Base-by-base conservation (phyloP, 352 stramenopile genomes). In the Phytophthora fragariae region DNA sequence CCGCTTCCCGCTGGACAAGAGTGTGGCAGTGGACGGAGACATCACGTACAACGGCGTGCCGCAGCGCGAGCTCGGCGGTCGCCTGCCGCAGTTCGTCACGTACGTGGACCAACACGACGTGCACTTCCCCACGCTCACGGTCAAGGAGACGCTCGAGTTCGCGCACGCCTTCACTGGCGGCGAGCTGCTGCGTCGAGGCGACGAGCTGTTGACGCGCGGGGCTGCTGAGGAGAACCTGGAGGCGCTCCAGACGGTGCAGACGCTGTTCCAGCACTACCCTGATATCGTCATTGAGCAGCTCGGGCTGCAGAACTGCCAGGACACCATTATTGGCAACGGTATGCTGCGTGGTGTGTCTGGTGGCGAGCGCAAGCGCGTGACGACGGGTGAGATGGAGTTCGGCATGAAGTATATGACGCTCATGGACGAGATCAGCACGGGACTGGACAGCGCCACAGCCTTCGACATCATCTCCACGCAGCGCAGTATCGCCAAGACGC, bases 391-490 rank as follows among this genome's bases (percentile, higher is more conserved):
- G 39, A 98, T 99, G 85, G 75, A 96, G 56, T 86, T 94, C 57
- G 78, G 81, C 39, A 72, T 80, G 39, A 83, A 86, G 68, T 85
- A 82, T 58, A 80, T 97, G 21, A 71, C 86, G 17, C 89, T 95
- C 55, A 83, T 97, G 64, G 94, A 98, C 77, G 78, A 90, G 71
- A 90, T 92, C 76, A 88, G 75, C 55, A 92, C 84, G 19, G 85
- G 85, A 0, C 66, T 92, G 6, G 85, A 92, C 56, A 70, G 65
- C 12, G 82, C 85, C 1, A 74, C 84, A 5, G 76, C 85, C 29
- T 89, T 88, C 39, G 85, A 92, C 67, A 92, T 92, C 35, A 79
- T 88, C 19, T 79, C 68, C 4, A 77, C 75, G 37, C 75, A 87
- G 8, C 68, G 70, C 33, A 83, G 73, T n/a, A 68, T 91, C 11